Evolutionary conservation across 768 basidiomycete genomes (phyloP).

Genomic region (Naganishia vaughanmartiniae): DNA sequence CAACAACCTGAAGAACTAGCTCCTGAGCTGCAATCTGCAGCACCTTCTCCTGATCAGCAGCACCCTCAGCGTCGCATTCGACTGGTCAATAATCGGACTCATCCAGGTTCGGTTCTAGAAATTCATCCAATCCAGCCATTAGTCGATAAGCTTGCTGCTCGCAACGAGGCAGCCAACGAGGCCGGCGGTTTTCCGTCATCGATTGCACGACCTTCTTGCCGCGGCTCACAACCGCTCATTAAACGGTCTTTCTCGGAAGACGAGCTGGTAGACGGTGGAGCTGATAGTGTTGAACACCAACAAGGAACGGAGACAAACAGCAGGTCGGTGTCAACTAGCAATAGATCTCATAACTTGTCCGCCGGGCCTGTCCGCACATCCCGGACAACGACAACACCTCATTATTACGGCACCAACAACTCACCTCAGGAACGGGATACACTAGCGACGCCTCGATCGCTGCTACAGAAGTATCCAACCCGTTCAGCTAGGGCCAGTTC

Average conservation of each 20-base stretch:
- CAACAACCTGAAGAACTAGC: neutral
- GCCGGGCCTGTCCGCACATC: neutral
- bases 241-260: too few species aligned
- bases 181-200: neutral
- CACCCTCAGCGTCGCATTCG: neutral
- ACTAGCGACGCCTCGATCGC: neutral
- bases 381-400: conserved; percentile 3
- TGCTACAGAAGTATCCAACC: neutral
- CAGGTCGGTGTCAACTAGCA: neutral
- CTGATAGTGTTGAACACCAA: too few species aligned
- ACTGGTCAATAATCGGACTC: neutral
- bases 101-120: neutral
- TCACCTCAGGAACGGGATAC: conserved; percentile 6
- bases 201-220: neutral
- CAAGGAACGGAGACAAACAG: too few species aligned
- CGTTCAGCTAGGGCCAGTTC: too few species aligned
- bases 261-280: too few species aligned
- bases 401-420: neutral
- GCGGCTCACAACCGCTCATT: too few species aligned
- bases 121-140: neutral
- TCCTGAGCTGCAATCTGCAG: neutral
- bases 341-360: neutral
- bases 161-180: too few species aligned
- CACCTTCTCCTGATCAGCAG: too few species aligned
- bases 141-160: neutral